A percentile compares a stretch with the other conserved stretches of the same genome.
phyloP scores from a whole-genome alignment of 495 filamentous ascomycete genomes.

The Annulohypoxylon moriforme region DNA sequence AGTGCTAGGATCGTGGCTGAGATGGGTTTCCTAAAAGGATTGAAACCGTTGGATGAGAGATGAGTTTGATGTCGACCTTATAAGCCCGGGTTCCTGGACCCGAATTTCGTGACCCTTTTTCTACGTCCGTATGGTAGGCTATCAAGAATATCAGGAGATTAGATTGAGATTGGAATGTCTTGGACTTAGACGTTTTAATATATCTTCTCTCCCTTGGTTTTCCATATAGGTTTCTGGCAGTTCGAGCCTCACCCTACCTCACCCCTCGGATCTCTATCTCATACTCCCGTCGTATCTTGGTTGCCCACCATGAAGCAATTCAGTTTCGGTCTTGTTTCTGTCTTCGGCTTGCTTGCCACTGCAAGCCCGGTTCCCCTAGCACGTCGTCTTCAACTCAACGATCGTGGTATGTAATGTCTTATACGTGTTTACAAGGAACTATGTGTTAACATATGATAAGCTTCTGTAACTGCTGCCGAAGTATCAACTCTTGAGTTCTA shows the following conservation, averaged over 20 bases:
- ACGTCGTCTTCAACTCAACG: background rate
- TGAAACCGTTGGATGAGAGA: slow-evolving; percentile 20
- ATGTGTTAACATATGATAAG: slow-evolving; percentile 32
- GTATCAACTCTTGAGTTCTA: slow-evolving; percentile 69
- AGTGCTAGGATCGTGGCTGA: slow-evolving; percentile 32
- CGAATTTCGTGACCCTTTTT: slow-evolving; percentile 4
- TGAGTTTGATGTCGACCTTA: slow-evolving; percentile 7
- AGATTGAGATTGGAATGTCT: slow-evolving; percentile 23
- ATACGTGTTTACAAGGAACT: background rate
- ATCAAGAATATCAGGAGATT: background rate
- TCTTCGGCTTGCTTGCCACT: slow-evolving; percentile 30
- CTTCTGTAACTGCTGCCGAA: slow-evolving; percentile 47
- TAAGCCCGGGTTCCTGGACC: background rate
- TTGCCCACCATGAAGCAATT: slow-evolving; percentile 40
- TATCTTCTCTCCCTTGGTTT: background rate
- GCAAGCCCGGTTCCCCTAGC: slow-evolving; percentile 24
- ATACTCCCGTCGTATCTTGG: background rate
- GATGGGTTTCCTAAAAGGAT: background rate
- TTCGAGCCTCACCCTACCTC: background rate
- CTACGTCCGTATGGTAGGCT: background rate
- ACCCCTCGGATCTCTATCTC: background rate
- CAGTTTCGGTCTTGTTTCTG: slow-evolving; percentile 27
- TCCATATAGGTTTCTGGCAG: background rate
- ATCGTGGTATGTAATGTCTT: slow-evolving; percentile 23
- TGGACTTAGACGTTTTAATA: background rate